Evolutionary conservation across 768 basidiomycete species (phyloP), one percentile per base, ranked within the genome.

Genomic region (Nidularia pulvinata): DNA sequence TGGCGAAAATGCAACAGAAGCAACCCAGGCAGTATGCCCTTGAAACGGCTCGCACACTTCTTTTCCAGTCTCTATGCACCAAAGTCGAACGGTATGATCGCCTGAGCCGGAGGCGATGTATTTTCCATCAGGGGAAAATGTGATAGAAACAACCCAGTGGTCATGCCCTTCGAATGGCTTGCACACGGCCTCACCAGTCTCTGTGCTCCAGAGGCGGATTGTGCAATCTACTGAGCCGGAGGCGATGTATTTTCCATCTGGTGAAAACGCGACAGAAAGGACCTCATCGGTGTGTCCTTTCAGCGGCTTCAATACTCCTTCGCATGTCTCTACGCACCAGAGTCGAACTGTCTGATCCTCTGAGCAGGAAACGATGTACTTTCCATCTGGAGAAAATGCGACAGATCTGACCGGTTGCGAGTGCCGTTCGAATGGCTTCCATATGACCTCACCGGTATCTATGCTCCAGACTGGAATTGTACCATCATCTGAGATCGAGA

Each of bases 401-500:
- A 62, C 58, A 13, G 56, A 56, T 9, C 33, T 48, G 10, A 68
- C 56, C 25, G 25, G 52, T 16, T 46, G 44, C 7, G 36, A 33
- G 43, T 66, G 65, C 2, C 55, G 59, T 34, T 57, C 39, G 16
- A 63, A 32, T 14, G 59, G 59, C 7, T 19, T 25, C 6, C 35
- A 22, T 7, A 35, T 59, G 9, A 39, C 7, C 30, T 53, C 53
- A 4, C 69, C 74, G 19, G 35, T 66, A 33, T 54, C 63, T 49
- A 67, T 47, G 58, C 73, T 67, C 72, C 74, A 76, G 25, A 76
- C 54, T 33, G 66, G 57, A 33, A 76, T 61, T 30, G 67, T 69
- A 7, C 69, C 59, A 50, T 74, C 75, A 55, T 66, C 50, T 32
- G 75, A 77, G 14, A 69, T 67, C 19, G 76, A 76, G 4, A 64